phyloP scores from a whole-genome alignment of 306 rosid species.

The Sphenostylis stenocarpa region DNA sequence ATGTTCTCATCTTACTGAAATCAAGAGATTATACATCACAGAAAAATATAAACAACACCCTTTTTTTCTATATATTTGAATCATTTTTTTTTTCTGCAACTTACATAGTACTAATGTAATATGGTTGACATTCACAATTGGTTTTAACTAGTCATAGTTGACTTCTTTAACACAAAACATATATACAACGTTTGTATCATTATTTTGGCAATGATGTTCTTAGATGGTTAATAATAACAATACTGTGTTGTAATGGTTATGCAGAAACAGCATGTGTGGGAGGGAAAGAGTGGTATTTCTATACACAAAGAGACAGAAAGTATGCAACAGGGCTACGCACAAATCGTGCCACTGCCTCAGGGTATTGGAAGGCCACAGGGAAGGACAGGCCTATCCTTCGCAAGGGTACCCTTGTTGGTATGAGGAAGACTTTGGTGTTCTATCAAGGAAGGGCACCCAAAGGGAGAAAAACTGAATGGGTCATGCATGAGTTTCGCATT shows the following conservation, averaged over 20 bases:
- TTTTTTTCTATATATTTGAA: not conserved
- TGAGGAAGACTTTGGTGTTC: slow-evolving; percentile 93
- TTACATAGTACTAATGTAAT: not conserved
- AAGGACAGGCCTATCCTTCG: slow-evolving; percentile 67
- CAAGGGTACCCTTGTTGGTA: slow-evolving; percentile 70
- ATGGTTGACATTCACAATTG: slow-evolving; percentile 23
- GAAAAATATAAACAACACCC: not conserved
- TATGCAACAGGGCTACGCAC: slow-evolving; percentile 87
- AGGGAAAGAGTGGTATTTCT: slow-evolving; percentile 93
- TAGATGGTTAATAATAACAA: not conserved
- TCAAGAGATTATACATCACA: slow-evolving; percentile 10
- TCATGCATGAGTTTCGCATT: slow-evolving; percentile 90
- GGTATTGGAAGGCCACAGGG: slow-evolving; percentile 98
- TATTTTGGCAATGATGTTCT: not conserved
- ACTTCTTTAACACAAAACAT: slow-evolving; percentile 8
- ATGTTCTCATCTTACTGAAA: slow-evolving; percentile 23
- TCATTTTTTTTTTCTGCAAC: not conserved
- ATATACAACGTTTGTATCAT: no score
- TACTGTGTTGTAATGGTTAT: not conserved
- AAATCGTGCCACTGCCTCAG: slow-evolving; percentile 88
- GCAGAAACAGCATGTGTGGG: slow-evolving; percentile 83
- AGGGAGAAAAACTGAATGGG: slow-evolving; percentile 89
- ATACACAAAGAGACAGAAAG: slow-evolving; percentile 77
- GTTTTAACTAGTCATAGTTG: slow-evolving; percentile 29
- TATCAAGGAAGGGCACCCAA: slow-evolving; percentile 97